A percentile compares a stretch with the other conserved stretches of the same genome.
phyloP scores from a whole-genome alignment of 257 asterid species.

The Rubia yunnanensis region DNA sequence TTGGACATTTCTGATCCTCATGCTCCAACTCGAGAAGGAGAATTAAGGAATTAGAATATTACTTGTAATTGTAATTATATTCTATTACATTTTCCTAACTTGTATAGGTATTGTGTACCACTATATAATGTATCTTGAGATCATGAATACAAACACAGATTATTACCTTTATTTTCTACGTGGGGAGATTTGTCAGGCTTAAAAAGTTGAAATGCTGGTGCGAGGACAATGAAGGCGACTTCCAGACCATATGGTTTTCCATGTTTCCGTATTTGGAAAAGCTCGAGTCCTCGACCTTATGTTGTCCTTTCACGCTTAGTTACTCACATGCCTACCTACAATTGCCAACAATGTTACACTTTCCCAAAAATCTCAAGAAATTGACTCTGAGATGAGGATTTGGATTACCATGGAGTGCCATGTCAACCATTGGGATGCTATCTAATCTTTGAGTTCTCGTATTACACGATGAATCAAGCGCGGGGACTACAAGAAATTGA shows the following conservation, averaged over 20 bases:
- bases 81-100: too few relatives aligned
- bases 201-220: background rate
- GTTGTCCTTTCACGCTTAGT: fast-evolving
- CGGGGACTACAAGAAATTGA: background rate
- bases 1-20: too few relatives aligned
- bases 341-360: too few relatives aligned
- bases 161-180: too few relatives aligned
- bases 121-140: too few relatives aligned
- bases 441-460: slow-evolving; percentile 5
- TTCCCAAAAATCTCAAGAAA: background rate
- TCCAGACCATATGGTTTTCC: background rate
- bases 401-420: background rate
- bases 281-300: background rate
- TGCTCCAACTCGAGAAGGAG: too few relatives aligned
- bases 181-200: background rate
- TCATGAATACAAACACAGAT: too few relatives aligned
- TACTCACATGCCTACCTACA: too few relatives aligned
- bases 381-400: background rate
- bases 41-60: too few relatives aligned
- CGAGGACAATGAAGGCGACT: background rate
- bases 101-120: too few relatives aligned
- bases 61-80: too few relatives aligned
- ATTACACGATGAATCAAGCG: background rate
- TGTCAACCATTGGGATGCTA: slow-evolving; percentile 1
- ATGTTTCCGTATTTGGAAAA: background rate